Evolutionary conservation across 2,329 filamentous ascomycete genomes (phyloP).

Genomic region (Podosphaera aphanis): DNA sequence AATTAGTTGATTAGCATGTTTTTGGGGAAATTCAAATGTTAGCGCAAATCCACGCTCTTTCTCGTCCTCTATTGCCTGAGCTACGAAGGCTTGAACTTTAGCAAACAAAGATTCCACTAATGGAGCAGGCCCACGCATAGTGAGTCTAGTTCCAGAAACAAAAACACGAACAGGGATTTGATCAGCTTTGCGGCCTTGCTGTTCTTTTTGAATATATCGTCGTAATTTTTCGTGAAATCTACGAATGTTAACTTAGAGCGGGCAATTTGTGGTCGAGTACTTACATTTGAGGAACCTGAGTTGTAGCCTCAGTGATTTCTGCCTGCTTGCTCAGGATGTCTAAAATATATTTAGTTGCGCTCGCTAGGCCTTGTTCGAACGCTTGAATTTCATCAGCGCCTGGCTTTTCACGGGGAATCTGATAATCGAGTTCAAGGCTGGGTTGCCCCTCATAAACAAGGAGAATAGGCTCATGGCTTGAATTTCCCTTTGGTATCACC

Average conservation of each 20-base stretch:
- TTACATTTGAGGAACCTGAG: conserved; percentile 36
- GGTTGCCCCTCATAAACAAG: conserved; percentile 52
- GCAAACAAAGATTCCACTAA: conserved; percentile 46
- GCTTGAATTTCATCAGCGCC: conserved; percentile 23
- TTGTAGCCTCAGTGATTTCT: conserved; percentile 23
- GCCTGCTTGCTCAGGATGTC: conserved; percentile 36
- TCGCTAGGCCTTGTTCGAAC: conserved; percentile 31
- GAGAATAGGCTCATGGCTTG: conserved; percentile 37
- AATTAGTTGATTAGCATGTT: conserved; percentile 69
- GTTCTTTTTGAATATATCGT: conserved; percentile 41
- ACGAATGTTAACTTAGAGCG: conserved; percentile 11
- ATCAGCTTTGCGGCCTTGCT: conserved; percentile 30
- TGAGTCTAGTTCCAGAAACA: conserved; percentile 35
- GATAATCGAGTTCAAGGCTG: conserved; percentile 23
- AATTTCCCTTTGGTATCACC: conserved; percentile 41
- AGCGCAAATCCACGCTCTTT: conserved; percentile 75
- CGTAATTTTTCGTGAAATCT: conserved; percentile 38
- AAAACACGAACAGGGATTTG: conserved; percentile 37
- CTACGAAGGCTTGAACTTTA: conserved; percentile 58
- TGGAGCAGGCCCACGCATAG: conserved; percentile 52
- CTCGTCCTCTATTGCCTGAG: conserved; percentile 77
- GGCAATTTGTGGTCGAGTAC: conserved; percentile 5
- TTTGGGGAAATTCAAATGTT: conserved; percentile 82
- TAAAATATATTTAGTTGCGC: conserved; percentile 32
- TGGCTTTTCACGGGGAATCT: conserved; percentile 30